These are phyloP conservation scores for Hymenochaete sp. DNA, from an alignment of 1,284 basidiomycete genomes.

Conservation along the genomic window DNA sequence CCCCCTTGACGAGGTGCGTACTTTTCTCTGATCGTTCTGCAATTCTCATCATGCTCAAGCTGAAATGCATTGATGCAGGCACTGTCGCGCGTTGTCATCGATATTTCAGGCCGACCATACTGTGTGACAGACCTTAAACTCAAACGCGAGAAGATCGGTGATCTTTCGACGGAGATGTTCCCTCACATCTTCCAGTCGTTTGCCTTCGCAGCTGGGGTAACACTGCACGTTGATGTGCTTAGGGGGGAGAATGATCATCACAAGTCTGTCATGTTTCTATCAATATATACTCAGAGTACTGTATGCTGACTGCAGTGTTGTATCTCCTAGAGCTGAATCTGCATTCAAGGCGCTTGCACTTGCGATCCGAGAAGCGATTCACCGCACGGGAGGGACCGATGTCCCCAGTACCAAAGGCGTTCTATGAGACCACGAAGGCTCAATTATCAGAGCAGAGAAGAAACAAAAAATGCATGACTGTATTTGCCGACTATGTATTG, in stretches of 20 bases:
- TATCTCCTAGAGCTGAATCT: conserved; percentile 69
- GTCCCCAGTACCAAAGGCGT: conserved; percentile 98
- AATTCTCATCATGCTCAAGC: conserved; percentile 1
- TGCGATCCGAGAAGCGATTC: conserved; percentile 90
- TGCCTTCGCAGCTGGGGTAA: conserved; percentile 84
- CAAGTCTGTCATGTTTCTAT: conserved; percentile 46
- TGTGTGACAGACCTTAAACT: conserved; percentile 88
- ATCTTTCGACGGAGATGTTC: conserved; percentile 96
- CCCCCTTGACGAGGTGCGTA: conserved; percentile 86
- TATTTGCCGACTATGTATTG: too few relatives aligned
- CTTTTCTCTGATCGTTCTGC: background rate
- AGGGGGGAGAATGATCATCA: conserved; percentile 98
- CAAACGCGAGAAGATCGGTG: conserved; percentile 94
- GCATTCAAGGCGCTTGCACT: conserved; percentile 97
- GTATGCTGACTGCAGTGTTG: conserved; percentile 10
- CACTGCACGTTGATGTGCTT: conserved; percentile 89
- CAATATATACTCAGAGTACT: background rate
- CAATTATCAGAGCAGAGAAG: background rate
- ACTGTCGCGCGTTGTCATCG: conserved; percentile 90
- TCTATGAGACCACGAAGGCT: conserved; percentile 32
- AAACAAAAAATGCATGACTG: background rate
- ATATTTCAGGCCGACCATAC: conserved; percentile 95
- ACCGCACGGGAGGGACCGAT: conserved; percentile 83
- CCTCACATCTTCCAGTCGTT: conserved; percentile 93
- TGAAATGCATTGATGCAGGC: conserved; percentile 46